phyloP scores from a whole-genome alignment of 768 basidiomycete species.

The Calocybe gangraenosa region DNA sequence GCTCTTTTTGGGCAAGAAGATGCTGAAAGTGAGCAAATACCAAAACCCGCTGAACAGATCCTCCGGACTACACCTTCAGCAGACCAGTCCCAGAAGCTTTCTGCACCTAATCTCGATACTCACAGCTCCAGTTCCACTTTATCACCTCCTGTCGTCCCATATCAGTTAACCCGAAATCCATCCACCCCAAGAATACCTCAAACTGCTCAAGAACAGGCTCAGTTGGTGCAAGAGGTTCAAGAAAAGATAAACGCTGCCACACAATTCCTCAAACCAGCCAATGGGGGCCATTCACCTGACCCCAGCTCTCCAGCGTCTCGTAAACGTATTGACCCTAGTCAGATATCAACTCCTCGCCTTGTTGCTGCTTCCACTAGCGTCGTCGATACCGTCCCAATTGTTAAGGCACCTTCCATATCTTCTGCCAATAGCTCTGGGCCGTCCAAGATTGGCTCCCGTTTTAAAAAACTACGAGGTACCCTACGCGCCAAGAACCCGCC shows the following conservation, averaged over 20 bases:
- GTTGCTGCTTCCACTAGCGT: slow-evolving; percentile 67
- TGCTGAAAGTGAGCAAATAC: slow-evolving; percentile 13
- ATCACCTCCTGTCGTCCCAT: slow-evolving; percentile 25
- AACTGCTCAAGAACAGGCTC: slow-evolving; percentile 43
- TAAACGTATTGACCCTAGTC: slow-evolving; percentile 55
- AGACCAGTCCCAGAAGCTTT: slow-evolving; percentile 2
- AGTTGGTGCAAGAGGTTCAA: slow-evolving; percentile 63
- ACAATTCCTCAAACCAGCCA: slow-evolving; percentile 48
- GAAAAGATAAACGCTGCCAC: slow-evolving; percentile 67
- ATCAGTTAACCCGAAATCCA: slow-evolving; percentile 35
- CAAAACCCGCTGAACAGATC: neutral
- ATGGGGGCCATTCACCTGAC: slow-evolving; percentile 33
- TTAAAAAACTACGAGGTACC: slow-evolving; percentile 69
- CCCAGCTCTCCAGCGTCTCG: slow-evolving; percentile 37
- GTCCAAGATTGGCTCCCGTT: slow-evolving; percentile 66
- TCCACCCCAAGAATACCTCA: slow-evolving; percentile 40
- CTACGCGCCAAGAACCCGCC: slow-evolving; percentile 48
- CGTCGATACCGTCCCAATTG: slow-evolving; percentile 51
- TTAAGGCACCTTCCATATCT: slow-evolving; percentile 46
- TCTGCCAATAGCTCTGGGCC: slow-evolving; percentile 39
- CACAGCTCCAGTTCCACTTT: slow-evolving; percentile 21
- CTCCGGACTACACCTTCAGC: neutral
- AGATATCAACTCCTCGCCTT: slow-evolving; percentile 63
- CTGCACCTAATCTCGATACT: slow-evolving; percentile 15
- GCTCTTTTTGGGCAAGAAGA: slow-evolving; percentile 62